A percentile compares a stretch with the other conserved stretches of the same genome.
Evolutionary conservation across 208 protist genomes (phyloP).

Genomic region (Leishmania major): DNA sequence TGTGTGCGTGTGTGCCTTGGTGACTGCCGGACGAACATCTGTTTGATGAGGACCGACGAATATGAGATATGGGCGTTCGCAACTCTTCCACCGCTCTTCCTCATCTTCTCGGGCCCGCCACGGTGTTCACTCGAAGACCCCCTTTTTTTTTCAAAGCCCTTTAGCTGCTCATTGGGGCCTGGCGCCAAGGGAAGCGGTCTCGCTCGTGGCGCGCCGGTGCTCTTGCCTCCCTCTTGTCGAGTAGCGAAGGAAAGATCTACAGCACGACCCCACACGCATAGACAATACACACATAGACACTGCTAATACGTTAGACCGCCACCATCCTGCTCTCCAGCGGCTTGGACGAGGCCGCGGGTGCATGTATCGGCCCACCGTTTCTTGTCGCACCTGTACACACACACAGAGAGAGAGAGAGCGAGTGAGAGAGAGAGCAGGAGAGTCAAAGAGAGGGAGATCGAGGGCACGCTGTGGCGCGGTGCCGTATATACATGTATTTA

Average conservation of each 20-base stretch:
- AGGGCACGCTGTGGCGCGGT: not conserved
- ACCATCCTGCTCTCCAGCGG: not conserved
- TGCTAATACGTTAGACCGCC: not conserved
- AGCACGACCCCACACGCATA: not conserved
- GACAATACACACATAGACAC: not conserved
- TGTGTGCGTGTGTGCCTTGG: not conserved
- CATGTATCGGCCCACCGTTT: too few relatives aligned
- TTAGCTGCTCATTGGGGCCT: not conserved
- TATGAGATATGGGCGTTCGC: not conserved
- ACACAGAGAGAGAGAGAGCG: not conserved
- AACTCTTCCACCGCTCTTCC: not conserved
- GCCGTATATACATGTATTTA: too few relatives aligned
- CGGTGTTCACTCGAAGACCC: not conserved
- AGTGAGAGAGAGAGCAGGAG: not conserved
- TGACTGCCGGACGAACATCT: too few relatives aligned
- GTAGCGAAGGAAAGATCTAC: not conserved
- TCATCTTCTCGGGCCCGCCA: not conserved
- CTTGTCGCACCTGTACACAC: not conserved
- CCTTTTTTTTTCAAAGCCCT: not conserved
- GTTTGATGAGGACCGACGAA: not conserved
- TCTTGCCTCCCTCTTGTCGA: not conserved
- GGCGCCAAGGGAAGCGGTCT: not conserved
- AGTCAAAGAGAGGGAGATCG: not conserved
- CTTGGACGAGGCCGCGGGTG: not conserved
- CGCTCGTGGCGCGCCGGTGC: not conserved